Evolutionary conservation across 495 filamentous ascomycete species (phyloP).

Genomic region (Penicillium angulare): DNA sequence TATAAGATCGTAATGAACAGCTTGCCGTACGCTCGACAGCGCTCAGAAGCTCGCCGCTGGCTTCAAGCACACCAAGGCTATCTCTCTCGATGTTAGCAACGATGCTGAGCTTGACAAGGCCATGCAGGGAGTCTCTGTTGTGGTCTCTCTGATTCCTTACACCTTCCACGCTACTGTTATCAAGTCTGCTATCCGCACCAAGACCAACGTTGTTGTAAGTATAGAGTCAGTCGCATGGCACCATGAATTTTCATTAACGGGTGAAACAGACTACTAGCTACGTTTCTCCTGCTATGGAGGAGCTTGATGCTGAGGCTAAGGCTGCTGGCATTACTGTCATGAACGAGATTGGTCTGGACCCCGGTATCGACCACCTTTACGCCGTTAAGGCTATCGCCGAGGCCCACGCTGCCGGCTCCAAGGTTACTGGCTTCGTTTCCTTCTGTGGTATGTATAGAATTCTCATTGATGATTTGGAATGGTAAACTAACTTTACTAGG

Average conservation of each 20-base stretch:
- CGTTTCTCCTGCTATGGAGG: slow-evolving; percentile 87
- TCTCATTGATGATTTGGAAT: background rate
- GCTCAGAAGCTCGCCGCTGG: slow-evolving; percentile 73
- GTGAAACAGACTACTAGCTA: slow-evolving; percentile 72
- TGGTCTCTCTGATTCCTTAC: slow-evolving; percentile 86
- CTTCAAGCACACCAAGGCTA: slow-evolving; percentile 66
- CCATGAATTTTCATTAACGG: slow-evolving; percentile 27
- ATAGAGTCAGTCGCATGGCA: slow-evolving; percentile 75
- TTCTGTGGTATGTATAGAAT: slow-evolving; percentile 82
- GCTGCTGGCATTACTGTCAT: slow-evolving; percentile 94
- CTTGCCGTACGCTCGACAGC: slow-evolving; percentile 78
- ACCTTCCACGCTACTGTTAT: slow-evolving; percentile 88
- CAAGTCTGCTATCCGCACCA: slow-evolving; percentile 87
- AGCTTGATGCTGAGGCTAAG: slow-evolving; percentile 79
- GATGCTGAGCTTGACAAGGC: slow-evolving; percentile 72
- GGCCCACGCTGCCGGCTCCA: slow-evolving; percentile 76
- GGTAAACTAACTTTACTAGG: background rate
- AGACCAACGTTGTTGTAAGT: slow-evolving; percentile 78
- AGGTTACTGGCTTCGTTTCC: slow-evolving; percentile 76
- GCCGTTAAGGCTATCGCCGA: slow-evolving; percentile 87
- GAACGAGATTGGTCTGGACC: slow-evolving; percentile 88
- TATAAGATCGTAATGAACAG: slow-evolving; percentile 36
- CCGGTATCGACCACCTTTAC: slow-evolving; percentile 41
- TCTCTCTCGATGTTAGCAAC: slow-evolving; percentile 81
- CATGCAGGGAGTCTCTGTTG: slow-evolving; percentile 68